Conservation (phyloP, 2,329 filamentous ascomycete species). For the Taxawa tesnikishii region DNA sequence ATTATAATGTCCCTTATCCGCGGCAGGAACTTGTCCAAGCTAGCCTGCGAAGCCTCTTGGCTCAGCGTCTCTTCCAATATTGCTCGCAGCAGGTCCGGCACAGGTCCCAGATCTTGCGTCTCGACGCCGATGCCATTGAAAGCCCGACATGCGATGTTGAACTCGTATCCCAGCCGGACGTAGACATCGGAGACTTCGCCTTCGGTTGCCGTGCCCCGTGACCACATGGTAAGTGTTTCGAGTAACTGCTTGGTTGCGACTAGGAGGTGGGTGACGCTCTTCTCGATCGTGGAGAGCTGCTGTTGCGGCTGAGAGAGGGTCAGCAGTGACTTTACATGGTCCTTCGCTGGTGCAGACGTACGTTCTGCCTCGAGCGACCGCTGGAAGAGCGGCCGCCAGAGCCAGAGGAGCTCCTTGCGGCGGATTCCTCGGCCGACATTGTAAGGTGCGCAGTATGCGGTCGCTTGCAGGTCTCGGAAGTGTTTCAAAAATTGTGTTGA, state of each 20-base stretch:
- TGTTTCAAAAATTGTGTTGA: no score
- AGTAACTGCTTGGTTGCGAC: constrained; percentile 96
- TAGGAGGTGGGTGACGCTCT: constrained; percentile 93
- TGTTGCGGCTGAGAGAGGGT: constrained; percentile 57
- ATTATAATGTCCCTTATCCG: constrained; percentile 98
- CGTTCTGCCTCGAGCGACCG: constrained; percentile 16
- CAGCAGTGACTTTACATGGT: no score
- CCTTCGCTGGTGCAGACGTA: constrained; percentile 5
- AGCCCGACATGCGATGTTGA: constrained; percentile 95
- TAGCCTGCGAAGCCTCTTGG: constrained; percentile 88
- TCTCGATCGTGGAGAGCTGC: constrained; percentile 92
- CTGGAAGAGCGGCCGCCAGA: constrained; percentile 48
- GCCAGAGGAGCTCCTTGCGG: constrained; percentile 51
- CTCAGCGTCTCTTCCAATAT: constrained; percentile 94
- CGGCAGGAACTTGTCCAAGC: constrained; percentile 84
- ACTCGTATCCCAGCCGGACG: constrained; percentile 92
- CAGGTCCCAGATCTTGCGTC: constrained; percentile 84
- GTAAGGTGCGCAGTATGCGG: no score
- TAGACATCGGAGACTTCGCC: constrained; percentile 97
- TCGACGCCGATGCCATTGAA: constrained; percentile 97
- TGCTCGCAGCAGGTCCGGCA: constrained; percentile 76
- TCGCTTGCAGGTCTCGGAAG: no score
- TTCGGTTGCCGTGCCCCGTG: constrained; percentile 79
- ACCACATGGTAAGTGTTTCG: constrained; percentile 97
- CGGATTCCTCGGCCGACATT: constrained; percentile 30